Evolutionary conservation across 2,329 filamentous ascomycete genomes (phyloP).

Genomic region (Keithomyces neogunnii): DNA sequence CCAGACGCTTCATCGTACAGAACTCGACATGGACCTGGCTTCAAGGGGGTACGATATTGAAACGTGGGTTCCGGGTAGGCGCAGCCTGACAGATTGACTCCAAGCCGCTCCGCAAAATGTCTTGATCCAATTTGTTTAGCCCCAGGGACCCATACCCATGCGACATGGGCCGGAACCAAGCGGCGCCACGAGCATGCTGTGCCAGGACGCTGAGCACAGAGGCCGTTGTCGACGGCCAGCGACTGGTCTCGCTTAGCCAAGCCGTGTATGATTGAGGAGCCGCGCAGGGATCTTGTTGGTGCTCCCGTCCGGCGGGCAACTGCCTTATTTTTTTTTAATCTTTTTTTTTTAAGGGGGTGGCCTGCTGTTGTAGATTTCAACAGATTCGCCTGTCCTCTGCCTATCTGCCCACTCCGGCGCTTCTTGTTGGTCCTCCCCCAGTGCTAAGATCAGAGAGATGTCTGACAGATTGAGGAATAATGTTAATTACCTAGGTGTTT

Average conservation of each 20-base stretch:
- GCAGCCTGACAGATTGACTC: neutral
- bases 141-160: neutral
- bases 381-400: neutral
- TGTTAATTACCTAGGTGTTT: too few relatives aligned
- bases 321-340: neutral
- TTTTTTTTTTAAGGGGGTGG: neutral
- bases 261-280: constrained; percentile 5
- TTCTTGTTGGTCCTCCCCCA: neutral
- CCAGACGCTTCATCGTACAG: too few relatives aligned
- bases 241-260: constrained; percentile 6
- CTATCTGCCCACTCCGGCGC: neutral
- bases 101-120: too few relatives aligned
- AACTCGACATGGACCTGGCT: too few relatives aligned
- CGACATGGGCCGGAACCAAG: constrained; percentile 6
- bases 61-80: neutral
- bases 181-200: constrained; percentile 1
- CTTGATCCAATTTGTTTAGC: too few relatives aligned
- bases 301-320: neutral
- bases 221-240: constrained; percentile 1
- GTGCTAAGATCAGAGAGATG: neutral
- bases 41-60: too few relatives aligned
- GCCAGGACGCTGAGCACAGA: constrained; percentile 1
- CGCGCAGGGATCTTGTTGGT: constrained; percentile 6
- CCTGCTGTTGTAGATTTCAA: neutral
- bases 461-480: neutral